Evolutionary conservation across 2,329 filamentous ascomycete species (phyloP), one percentile per base, ranked within the genome.

Genomic region (Fusarium subtropicale): DNA sequence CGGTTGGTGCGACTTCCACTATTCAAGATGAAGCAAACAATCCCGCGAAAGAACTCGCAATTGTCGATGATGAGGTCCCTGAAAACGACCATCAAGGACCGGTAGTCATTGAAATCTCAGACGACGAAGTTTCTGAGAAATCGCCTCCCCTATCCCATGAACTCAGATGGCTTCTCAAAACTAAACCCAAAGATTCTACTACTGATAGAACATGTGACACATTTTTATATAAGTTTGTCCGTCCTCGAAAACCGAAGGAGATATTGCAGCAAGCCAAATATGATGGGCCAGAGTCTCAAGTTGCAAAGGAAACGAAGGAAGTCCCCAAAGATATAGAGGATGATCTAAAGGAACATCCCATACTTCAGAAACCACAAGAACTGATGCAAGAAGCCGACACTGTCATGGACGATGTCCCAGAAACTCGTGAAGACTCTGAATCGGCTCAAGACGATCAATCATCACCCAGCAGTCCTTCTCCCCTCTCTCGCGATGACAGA

Each of bases 91-190:
- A 52, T n/a, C 33, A 26, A 15, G 28, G 30, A 22, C 13, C 30
- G 4, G 18, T 22, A 22, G 20, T 6, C 5, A 9, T 18, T 13
- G 15, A 42, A 6, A n/a, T 7, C 4, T 15, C 16, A 10, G 24
- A 15, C 13, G 16, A 16, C n/a, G 26, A 46, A 38, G 54, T 36
- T 11, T 20, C 34, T 4, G 30, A 53, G 34, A 18, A 11, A 22
- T 22, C 53, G 15, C 47, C 31, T 20, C 50, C 15, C 18, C 24
- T 60, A 7, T 54, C 48, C 13, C 53, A 34, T 11, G 65, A 73
- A 28, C 46, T 74, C 9, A 69, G 45, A 44, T 72, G 58, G 68
- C 66, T 67, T 16, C 63, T 55, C 36, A 67, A 60, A 39, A 67
- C 60, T 38, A 61, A 50, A 7, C 62, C 56, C 5, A 57, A 63